Conservation (phyloP, 2,329 filamentous ascomycete species). For the Colletotrichum chlorophyti region DNA sequence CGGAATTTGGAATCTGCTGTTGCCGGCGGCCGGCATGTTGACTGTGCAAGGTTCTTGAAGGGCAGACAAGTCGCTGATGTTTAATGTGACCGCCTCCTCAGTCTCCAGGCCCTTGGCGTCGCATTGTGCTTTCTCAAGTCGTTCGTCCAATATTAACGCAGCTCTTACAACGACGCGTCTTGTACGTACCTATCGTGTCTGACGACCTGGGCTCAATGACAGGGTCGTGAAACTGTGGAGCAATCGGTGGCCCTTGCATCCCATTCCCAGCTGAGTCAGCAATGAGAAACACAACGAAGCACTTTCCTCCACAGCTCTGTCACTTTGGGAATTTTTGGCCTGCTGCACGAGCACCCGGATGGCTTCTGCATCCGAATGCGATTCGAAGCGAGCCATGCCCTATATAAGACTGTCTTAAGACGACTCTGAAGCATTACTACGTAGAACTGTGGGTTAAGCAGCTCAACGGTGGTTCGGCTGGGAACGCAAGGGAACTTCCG, state of each 20-base stretch:
- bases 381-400: too few species aligned
- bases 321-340: too few species aligned
- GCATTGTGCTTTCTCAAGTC: background rate
- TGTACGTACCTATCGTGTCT: background rate
- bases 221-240: background rate
- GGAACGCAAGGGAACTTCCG: too few species aligned
- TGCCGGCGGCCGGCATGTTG: background rate
- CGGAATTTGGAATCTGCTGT: background rate
- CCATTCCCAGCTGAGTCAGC: background rate
- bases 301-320: too few species aligned
- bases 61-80: background rate
- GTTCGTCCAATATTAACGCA: background rate
- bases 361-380: slow-evolving; percentile 1
- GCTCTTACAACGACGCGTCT: background rate
- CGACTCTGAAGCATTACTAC: too few species aligned
- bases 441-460: too few species aligned
- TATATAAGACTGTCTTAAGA: too few species aligned
- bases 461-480: too few species aligned
- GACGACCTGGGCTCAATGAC: background rate
- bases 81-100: background rate
- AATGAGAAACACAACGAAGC: too few species aligned
- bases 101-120: background rate
- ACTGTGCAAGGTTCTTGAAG: too few species aligned
- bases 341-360: slow-evolving; percentile 9
- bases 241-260: background rate